These are phyloP conservation scores for Nelumbo lutea DNA, from an alignment of 164 flowering plant genomes.

Conservation along the genomic window DNA sequence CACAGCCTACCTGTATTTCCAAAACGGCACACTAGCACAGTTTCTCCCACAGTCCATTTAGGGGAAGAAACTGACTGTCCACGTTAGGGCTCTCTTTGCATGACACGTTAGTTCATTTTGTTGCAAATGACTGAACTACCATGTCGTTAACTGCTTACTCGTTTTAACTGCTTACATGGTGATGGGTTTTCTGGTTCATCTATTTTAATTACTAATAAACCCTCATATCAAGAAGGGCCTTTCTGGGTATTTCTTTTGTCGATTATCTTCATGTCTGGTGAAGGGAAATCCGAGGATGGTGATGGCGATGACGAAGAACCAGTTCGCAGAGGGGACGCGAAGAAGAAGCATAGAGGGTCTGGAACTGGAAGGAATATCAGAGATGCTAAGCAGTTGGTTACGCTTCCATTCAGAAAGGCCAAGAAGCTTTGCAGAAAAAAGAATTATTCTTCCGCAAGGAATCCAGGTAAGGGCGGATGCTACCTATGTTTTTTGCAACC, in stretches of 20 bases:
- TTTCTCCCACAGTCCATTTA: too few species aligned
- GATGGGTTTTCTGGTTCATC: background rate
- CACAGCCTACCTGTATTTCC: too few species aligned
- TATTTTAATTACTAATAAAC: background rate
- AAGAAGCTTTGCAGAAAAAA: conserved; percentile 12
- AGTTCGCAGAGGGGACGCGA: background rate
- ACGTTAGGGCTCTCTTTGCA: too few species aligned
- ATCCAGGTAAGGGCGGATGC: conserved; percentile 14
- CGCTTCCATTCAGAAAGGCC: conserved; percentile 14
- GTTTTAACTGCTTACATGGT: too few species aligned
- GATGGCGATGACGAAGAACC: conserved; percentile 10
- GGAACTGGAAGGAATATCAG: conserved; percentile 7
- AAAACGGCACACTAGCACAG: too few species aligned
- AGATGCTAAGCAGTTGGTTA: conserved; percentile 18
- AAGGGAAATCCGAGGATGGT: conserved; percentile 10
- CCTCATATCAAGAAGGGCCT: background rate
- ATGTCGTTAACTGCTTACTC: too few species aligned
- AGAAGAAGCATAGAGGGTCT: conserved; percentile 10
- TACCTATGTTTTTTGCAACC: conserved; percentile 20
- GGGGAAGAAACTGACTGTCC: too few species aligned
- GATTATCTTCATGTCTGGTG: conserved; percentile 10
- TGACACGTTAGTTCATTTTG: too few species aligned
- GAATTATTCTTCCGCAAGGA: background rate
- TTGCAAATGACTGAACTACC: too few species aligned
- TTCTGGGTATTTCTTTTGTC: background rate